Conservation (phyloP, 805 yeast genomes). For the Pichia insulana region DNA sequence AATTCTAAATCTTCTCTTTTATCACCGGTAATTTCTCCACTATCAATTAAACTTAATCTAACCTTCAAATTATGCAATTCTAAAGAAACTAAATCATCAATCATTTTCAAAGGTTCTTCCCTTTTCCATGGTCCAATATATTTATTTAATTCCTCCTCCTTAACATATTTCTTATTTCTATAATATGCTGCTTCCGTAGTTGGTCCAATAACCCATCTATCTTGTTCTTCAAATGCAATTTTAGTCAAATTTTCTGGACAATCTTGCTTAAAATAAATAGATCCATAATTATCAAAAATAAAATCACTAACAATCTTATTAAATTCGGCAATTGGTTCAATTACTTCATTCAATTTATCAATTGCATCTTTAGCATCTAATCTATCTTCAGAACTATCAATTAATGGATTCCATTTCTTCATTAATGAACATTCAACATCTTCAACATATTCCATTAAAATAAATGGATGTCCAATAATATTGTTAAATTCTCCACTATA, state of each 20-base stretch:
- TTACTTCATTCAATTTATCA: conserved; percentile 46
- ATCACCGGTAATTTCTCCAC: conserved; percentile 40
- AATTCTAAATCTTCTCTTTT: conserved; percentile 35
- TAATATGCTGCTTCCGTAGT: conserved; percentile 71
- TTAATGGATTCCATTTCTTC: conserved; percentile 86
- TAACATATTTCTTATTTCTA: conserved; percentile 51
- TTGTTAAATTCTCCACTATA: conserved; percentile 58
- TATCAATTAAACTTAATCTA: conserved; percentile 45
- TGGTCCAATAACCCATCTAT: conserved; percentile 90
- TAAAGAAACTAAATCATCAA: conserved; percentile 54
- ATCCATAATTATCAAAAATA: conserved; percentile 69
- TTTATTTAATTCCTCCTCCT: conserved; percentile 39
- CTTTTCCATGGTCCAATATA: conserved; percentile 74
- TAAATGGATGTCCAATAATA: conserved; percentile 62
- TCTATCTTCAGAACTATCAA: conserved; percentile 36
- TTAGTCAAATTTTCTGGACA: conserved; percentile 29
- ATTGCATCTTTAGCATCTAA: conserved; percentile 40
- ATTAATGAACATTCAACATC: conserved; percentile 63
- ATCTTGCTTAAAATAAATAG: conserved; percentile 72
- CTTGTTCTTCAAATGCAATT: conserved; percentile 54
- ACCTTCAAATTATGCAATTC: conserved; percentile 55
- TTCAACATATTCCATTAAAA: conserved; percentile 68
- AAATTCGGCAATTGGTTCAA: conserved; percentile 62
- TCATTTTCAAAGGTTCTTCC: conserved; percentile 49
- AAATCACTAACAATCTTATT: conserved; percentile 27